These are phyloP conservation scores for Paecilomyces sp. DNA, from an alignment of 2,329 filamentous ascomycete species.

Conservation along the genomic window DNA sequence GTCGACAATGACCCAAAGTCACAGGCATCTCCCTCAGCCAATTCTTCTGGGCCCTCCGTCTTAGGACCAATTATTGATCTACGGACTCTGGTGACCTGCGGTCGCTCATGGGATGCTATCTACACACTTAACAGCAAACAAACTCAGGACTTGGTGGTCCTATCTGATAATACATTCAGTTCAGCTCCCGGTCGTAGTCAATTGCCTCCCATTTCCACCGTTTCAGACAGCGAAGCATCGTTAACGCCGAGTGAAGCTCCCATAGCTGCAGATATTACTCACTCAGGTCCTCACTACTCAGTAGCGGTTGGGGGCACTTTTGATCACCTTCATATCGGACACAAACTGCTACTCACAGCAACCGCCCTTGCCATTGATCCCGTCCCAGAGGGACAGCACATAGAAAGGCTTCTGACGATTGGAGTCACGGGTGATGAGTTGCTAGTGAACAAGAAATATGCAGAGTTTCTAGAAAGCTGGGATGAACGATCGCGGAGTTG, in stretches of 20 bases:
- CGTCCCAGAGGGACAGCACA: slow-evolving; percentile 23
- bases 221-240: slow-evolving; percentile 17
- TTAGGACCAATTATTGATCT: slow-evolving; percentile 47
- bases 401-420: slow-evolving; percentile 59
- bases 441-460: slow-evolving; percentile 81
- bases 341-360: slow-evolving; percentile 93
- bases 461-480: slow-evolving; percentile 76
- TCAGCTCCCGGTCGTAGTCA: slow-evolving; percentile 6
- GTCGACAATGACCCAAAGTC: slow-evolving; percentile 52
- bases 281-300: slow-evolving; percentile 41
- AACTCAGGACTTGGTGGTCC: slow-evolving; percentile 18
- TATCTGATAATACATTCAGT: slow-evolving; percentile 1
- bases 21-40: slow-evolving; percentile 3
- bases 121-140: slow-evolving; percentile 22
- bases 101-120: slow-evolving; percentile 22
- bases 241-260: slow-evolving; percentile 10
- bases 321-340: slow-evolving; percentile 89
- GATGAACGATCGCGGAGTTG: slow-evolving; percentile 61
- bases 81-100: slow-evolving; percentile 38
- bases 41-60: slow-evolving; percentile 1
- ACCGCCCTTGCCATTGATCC: slow-evolving; percentile 64
- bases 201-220: slow-evolving; percentile 11
- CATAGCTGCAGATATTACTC: slow-evolving; percentile 13
- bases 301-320: slow-evolving; percentile 90
- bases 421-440: slow-evolving; percentile 86